Evolutionary conservation across 306 rosid species (phyloP), one percentile per base, ranked within the genome.

Genomic region (Astragalus glycyphyllos): DNA sequence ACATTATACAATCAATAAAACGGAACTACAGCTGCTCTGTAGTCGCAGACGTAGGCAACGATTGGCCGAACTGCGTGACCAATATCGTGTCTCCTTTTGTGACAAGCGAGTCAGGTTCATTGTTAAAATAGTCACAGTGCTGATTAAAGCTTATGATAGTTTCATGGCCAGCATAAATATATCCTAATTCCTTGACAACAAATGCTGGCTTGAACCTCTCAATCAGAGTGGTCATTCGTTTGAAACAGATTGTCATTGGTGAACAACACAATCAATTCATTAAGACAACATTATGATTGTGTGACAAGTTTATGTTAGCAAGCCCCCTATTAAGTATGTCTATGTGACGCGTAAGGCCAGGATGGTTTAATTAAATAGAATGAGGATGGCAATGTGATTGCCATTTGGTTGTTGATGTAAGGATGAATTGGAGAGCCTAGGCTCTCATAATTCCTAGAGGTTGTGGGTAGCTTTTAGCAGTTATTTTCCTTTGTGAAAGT

Each of bases 251-350:
- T 65, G 55, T 42, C 42, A 16, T 41, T 48, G 74, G 47, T 65
- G 53, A 45, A 37, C 53, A 17, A 11, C 41, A 13, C 69, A 15
- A 26, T 20, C 69, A 41, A 64, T 63, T 48, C 65, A 63, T 69
- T 69, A 13, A 26, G 31, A 26, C 31, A 26, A 40, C 50, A 44
- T 34, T 31, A 31, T 56, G 26, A 23, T 45, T 63, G 48, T 55
- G 46, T 10, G 26, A 16, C 84, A 89, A 89, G 79, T 89, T 89
- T 20, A 20, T 9, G 4, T 11, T n/a, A 10, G 15, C 5, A 11
- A n/a, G 15, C 14, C 13, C 8, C 50, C 50, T 12, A 45, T 45
- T n/a, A 45, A 45, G 15, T 0, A 45, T 45, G 50, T 12, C 6
- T 10, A 45, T 45, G 50, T 45, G 50, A 45, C 7, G 16, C 50